Conservation (phyloP, 2,329 filamentous ascomycete genomes). For the Proliferodiscus dingleyae region DNA sequence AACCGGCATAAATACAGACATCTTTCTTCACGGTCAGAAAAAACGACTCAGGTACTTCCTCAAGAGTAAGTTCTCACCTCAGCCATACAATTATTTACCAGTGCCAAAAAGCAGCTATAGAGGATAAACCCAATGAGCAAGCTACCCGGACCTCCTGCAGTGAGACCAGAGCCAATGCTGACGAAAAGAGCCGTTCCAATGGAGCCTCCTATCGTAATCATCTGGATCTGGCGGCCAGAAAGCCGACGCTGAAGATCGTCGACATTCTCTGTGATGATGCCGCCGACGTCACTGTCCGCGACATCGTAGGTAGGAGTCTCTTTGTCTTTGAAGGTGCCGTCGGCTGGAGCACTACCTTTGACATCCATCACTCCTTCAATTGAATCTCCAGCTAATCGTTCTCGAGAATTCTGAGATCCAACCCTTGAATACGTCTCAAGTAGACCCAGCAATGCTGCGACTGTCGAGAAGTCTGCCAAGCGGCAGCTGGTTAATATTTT, state of each 20-base stretch:
- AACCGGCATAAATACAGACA: constrained; percentile 52
- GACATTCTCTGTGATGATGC: constrained; percentile 15
- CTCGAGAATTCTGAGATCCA: too few relatives aligned
- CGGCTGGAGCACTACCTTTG: constrained; percentile 7
- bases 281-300: constrained; percentile 5
- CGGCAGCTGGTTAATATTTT: too few relatives aligned
- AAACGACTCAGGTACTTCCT: too few relatives aligned
- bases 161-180: constrained; percentile 38
- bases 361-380: constrained; percentile 13
- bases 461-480: too few relatives aligned
- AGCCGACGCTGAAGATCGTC: constrained; percentile 31
- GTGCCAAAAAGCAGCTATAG: constrained; percentile 37
- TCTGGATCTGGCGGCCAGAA: constrained; percentile 43
- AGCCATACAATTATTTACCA: constrained; percentile 32
- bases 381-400: too few relatives aligned
- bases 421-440: too few relatives aligned
- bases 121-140: constrained; percentile 43
- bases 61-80: too few relatives aligned
- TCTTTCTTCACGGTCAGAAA: too few relatives aligned
- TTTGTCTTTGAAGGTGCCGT: constrained; percentile 7
- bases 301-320: constrained; percentile 15
- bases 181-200: constrained; percentile 46
- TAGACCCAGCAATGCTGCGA: too few relatives aligned
- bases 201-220: constrained; percentile 44
- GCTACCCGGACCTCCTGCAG: constrained; percentile 32